These are phyloP conservation scores for Thelephora aurantiotincta DNA, from an alignment of 768 basidiomycete genomes.

Conservation along the genomic window DNA sequence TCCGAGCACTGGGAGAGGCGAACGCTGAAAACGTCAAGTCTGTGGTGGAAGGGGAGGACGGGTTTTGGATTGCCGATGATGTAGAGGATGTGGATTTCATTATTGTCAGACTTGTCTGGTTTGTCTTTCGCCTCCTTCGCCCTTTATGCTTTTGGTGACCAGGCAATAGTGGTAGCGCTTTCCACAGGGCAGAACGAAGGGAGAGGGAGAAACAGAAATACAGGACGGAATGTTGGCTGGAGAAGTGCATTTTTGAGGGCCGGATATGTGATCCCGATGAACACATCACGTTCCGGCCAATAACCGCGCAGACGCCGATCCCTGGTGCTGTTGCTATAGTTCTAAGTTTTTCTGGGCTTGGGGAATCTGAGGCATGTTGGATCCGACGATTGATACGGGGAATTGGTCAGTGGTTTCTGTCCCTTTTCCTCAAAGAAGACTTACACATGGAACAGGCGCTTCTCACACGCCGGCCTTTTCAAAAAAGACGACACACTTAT, in stretches of 20 bases:
- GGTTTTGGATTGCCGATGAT: constrained; percentile 25
- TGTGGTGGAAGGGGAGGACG: constrained; percentile 50
- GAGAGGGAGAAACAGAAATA: constrained; percentile 34
- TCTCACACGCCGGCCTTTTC: constrained; percentile 44
- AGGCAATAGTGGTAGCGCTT: constrained; percentile 46
- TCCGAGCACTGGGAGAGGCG: constrained; percentile 59
- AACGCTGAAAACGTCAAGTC: constrained; percentile 36
- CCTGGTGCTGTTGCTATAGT: constrained; percentile 39
- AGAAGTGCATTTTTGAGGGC: constrained; percentile 68
- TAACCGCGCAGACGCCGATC: constrained; percentile 44
- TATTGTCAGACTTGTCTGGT: constrained; percentile 68
- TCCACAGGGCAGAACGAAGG: constrained; percentile 46
- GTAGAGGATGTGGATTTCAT: constrained; percentile 47
- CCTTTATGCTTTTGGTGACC: neutral
- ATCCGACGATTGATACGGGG: constrained; percentile 51
- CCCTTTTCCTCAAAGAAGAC: constrained; percentile 1
- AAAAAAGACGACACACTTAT: constrained; percentile 59
- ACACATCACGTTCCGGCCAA: constrained; percentile 57
- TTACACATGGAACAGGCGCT: constrained; percentile 26
- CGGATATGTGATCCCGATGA: constrained; percentile 53
- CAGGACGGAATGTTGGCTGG: constrained; percentile 91
- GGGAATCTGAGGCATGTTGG: constrained; percentile 54
- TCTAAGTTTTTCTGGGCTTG: constrained; percentile 66
- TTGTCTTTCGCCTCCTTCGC: neutral
- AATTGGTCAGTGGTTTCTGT: constrained; percentile 31